Conservation (phyloP, 257 asterid species). For the Nyctanthes arbortristis region DNA sequence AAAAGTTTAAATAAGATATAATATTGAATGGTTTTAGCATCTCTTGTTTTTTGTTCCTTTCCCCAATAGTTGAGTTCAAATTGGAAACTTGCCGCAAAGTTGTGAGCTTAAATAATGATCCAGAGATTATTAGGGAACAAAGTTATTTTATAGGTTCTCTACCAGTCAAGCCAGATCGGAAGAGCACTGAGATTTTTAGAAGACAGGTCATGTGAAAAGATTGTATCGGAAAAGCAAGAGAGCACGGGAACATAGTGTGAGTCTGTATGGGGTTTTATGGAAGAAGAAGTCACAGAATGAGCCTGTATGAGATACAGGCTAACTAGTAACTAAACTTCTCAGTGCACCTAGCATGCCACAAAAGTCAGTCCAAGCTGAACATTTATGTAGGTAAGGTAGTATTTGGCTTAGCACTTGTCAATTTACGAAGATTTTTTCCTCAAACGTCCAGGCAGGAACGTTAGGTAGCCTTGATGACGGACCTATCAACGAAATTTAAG, state of each 20-base stretch:
- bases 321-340: not conserved
- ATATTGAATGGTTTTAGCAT: not conserved
- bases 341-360: not conserved
- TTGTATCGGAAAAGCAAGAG: not conserved
- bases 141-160: not conserved
- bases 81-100: not conserved
- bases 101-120: not conserved
- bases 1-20: not conserved
- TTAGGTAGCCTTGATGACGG: slow-evolving; percentile 1
- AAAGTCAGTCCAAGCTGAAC: not conserved
- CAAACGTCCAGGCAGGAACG: not conserved
- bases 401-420: not conserved
- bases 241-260: too few species aligned
- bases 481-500: slow-evolving; percentile 1
- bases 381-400: not conserved
- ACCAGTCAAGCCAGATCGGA: not conserved
- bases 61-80: not conserved
- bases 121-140: not conserved
- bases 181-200: not conserved
- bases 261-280: too few species aligned
- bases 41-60: not conserved
- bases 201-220: not conserved
- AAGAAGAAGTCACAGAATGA: too few species aligned
- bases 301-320: not conserved
- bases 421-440: not conserved